phyloP scores from a whole-genome alignment of 148 eudicot genomes.

The Heliamphora exappendiculata region DNA sequence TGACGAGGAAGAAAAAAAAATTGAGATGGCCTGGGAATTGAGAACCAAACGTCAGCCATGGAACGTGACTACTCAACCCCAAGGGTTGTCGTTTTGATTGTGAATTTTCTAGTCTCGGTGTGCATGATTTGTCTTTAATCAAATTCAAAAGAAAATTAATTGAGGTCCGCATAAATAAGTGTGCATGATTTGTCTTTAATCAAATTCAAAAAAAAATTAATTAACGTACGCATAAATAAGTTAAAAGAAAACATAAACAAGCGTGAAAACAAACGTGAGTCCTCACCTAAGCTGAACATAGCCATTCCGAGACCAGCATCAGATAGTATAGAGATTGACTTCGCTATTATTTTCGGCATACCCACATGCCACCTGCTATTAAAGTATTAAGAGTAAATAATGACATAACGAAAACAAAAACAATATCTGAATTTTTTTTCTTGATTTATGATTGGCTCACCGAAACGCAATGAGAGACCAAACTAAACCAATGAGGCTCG shows the following conservation, averaged over 20 bases:
- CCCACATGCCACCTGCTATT: slow-evolving; percentile 71
- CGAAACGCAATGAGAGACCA: slow-evolving; percentile 67
- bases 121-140: too few species aligned
- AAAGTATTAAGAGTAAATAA: background rate
- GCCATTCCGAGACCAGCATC: slow-evolving; percentile 98
- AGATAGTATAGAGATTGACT: slow-evolving; percentile 68
- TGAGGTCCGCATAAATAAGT: too few species aligned
- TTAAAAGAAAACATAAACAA: too few species aligned
- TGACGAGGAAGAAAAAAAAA: slow-evolving; percentile 7
- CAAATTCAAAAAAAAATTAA: too few species aligned
- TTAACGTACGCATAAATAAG: too few species aligned
- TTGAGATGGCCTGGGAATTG: background rate
- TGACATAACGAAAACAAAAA: background rate
- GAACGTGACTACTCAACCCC: slow-evolving; percentile 10
- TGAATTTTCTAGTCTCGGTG: too few species aligned
- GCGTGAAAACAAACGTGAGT: too few species aligned
- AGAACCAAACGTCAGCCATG: background rate
- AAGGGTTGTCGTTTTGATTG: too few species aligned
- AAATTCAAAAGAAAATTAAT: too few species aligned
- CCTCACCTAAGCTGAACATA: slow-evolving; percentile 82
- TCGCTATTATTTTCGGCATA: slow-evolving; percentile 61
- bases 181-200: too few species aligned
- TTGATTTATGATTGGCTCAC: slow-evolving; percentile 20
- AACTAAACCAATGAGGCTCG: slow-evolving; percentile 67
- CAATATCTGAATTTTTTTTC: background rate